Percentiles rank a stretch among this genome's conserved stretches.
Conservation (phyloP, 768 basidiomycete species). For the Calocybe indica region DNA sequence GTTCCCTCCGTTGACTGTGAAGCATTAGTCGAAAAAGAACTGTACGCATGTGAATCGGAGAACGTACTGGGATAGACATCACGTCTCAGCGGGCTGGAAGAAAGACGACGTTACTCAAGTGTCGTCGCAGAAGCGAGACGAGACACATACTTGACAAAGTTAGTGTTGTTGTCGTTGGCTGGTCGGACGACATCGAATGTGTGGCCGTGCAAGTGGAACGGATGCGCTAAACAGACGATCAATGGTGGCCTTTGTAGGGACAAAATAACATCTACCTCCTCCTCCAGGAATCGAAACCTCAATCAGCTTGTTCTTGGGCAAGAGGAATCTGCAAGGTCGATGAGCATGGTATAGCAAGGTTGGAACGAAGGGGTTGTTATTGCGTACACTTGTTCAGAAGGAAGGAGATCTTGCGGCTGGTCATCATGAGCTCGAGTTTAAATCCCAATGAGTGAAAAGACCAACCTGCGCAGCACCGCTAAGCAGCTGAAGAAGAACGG, state of each 20-base stretch:
- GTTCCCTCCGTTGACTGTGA: slow-evolving; percentile 26
- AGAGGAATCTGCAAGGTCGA: slow-evolving; percentile 15
- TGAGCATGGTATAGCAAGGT: too few relatives aligned
- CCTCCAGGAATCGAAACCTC: slow-evolving; percentile 23
- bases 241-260: background rate
- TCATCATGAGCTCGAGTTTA: background rate
- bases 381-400: slow-evolving; percentile 21
- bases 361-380: too few relatives aligned
- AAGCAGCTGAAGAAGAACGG: slow-evolving; percentile 48
- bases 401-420: slow-evolving; percentile 39
- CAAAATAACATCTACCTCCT: slow-evolving; percentile 15
- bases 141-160: slow-evolving; percentile 19
- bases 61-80: slow-evolving; percentile 18
- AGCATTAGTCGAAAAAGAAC: background rate
- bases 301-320: slow-evolving; percentile 14
- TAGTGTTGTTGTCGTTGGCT: slow-evolving; percentile 15
- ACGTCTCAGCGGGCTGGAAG: slow-evolving; percentile 16
- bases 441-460: background rate
- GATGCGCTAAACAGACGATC: slow-evolving; percentile 12
- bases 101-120: background rate
- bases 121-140: too few relatives aligned
- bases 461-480: slow-evolving; percentile 31
- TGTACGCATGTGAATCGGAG: background rate
- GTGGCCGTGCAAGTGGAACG: slow-evolving; percentile 27
- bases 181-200: slow-evolving; percentile 22